phyloP scores from a whole-genome alignment of 2,329 filamentous ascomycete genomes.

The Fusarium nematophilum region DNA sequence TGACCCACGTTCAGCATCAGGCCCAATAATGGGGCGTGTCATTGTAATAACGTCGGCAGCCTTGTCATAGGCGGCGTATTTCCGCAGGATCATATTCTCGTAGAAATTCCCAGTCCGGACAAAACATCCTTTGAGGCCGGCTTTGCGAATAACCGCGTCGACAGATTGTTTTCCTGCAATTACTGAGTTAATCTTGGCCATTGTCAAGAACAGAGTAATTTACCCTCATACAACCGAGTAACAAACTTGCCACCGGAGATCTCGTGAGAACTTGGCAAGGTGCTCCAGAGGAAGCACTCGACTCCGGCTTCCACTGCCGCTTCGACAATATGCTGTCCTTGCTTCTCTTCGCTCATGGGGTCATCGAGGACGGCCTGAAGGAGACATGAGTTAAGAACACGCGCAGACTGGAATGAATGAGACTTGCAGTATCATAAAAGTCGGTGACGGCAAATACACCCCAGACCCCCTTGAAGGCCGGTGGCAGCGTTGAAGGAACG shows the following conservation, averaged over 20 bases:
- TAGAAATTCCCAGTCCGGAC: conserved; percentile 28
- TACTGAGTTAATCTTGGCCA: not conserved
- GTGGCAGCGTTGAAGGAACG: conserved; percentile 20
- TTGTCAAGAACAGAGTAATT: rapidly evolving
- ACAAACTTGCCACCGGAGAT: conserved; percentile 29
- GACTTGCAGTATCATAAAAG: conserved; percentile 27
- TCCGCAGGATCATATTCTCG: conserved; percentile 27
- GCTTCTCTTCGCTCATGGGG: conserved; percentile 29
- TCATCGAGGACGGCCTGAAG: conserved; percentile 21
- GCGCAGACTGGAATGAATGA: not conserved
- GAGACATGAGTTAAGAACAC: not conserved
- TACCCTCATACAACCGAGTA: conserved; percentile 25
- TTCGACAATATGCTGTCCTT: conserved; percentile 27
- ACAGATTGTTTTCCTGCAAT: conserved; percentile 19
- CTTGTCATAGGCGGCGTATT: conserved; percentile 26
- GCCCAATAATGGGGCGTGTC: conserved; percentile 26
- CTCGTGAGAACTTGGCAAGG: conserved; percentile 22
- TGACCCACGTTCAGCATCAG: conserved; percentile 20
- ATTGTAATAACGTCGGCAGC: conserved; percentile 20
- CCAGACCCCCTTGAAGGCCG: conserved; percentile 18
- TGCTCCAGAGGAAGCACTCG: conserved; percentile 27
- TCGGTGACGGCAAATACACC: conserved; percentile 27
- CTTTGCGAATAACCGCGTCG: conserved; percentile 24
- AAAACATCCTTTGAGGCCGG: conserved; percentile 21
- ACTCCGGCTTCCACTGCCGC: conserved; percentile 18